These are phyloP conservation scores for Cantharellus anzutake DNA, from an alignment of 768 basidiomycete genomes.

Conservation along the genomic window DNA sequence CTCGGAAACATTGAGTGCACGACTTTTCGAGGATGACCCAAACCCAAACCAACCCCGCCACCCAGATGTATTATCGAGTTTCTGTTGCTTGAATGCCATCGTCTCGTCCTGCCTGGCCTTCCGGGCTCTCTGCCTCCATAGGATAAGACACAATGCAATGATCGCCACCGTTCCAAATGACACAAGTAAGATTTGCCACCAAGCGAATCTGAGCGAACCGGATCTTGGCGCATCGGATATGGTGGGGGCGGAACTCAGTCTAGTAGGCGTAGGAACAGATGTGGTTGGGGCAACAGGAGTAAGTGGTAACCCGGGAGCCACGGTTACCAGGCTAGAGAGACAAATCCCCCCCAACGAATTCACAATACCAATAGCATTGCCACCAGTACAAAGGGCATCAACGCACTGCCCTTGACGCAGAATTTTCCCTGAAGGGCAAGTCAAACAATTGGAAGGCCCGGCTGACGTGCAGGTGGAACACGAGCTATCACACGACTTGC, in stretches of 20 bases:
- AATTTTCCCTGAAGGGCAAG: conserved; percentile 47
- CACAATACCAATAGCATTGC: conserved; percentile 28
- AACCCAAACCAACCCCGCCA: background rate
- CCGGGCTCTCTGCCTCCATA: background rate
- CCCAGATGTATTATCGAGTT: background rate
- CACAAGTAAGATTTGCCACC: background rate
- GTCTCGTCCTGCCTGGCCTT: background rate
- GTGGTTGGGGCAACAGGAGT: background rate
- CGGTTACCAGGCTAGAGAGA: conserved; percentile 18
- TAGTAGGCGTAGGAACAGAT: no score
- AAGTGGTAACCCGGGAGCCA: background rate
- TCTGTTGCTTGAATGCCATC: background rate
- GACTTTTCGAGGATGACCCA: background rate
- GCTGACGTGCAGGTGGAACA: conserved; percentile 64
- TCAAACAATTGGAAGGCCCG: conserved; percentile 48
- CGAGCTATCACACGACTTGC: conserved; percentile 51
- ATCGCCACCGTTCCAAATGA: background rate
- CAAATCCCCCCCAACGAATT: conserved; percentile 52
- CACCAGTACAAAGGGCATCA: conserved; percentile 37
- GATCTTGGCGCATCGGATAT: no score
- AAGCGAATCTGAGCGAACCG: background rate
- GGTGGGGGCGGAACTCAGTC: no score
- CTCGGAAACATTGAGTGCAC: background rate
- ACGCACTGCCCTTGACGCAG: conserved; percentile 48
- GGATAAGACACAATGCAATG: background rate